These are phyloP conservation scores for Lasiosphaeria ovina DNA, from an alignment of 495 filamentous ascomycete genomes.

Conservation along the genomic window DNA sequence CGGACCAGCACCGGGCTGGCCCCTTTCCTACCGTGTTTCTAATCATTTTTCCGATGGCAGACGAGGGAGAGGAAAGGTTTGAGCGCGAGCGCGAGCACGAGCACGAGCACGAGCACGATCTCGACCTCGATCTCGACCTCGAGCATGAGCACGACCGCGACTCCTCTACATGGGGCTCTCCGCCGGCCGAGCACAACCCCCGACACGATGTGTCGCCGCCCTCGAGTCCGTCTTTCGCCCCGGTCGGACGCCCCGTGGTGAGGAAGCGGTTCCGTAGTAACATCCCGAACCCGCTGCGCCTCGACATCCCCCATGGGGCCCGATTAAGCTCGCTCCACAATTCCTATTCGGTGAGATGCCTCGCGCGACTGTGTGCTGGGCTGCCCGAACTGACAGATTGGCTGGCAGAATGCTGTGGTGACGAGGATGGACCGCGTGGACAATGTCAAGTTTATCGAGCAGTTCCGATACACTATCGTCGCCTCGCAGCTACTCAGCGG, in stretches of 20 bases:
- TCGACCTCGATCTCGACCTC: too few relatives aligned
- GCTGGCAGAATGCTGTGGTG: slow-evolving; percentile 55
- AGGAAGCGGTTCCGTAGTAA: slow-evolving; percentile 65
- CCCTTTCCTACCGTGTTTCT: slow-evolving; percentile 4
- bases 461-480: slow-evolving; percentile 92
- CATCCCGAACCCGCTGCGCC: slow-evolving; percentile 59
- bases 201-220: slow-evolving; percentile 40
- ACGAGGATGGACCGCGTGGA: slow-evolving; percentile 77
- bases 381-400: background rate
- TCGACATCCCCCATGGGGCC: slow-evolving; percentile 47
- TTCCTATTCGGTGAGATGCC: slow-evolving; percentile 26
- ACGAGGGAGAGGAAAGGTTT: slow-evolving; percentile 37
- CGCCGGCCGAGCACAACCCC: too few relatives aligned
- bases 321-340: slow-evolving; percentile 35
- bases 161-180: too few relatives aligned
- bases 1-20: background rate
- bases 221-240: slow-evolving; percentile 65
- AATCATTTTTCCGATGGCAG: slow-evolving; percentile 20
- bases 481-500: slow-evolving; percentile 87
- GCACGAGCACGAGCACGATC: too few relatives aligned
- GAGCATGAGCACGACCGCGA: too few relatives aligned
- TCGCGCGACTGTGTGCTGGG: background rate
- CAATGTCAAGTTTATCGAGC: slow-evolving; percentile 85
- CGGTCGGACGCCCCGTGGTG: slow-evolving; percentile 66
- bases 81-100: slow-evolving; percentile 27